A percentile compares a stretch with the other conserved stretches of the same genome.
phyloP scores from a whole-genome alignment of 2,329 filamentous ascomycete species.

The Knufia fluminis region DNA sequence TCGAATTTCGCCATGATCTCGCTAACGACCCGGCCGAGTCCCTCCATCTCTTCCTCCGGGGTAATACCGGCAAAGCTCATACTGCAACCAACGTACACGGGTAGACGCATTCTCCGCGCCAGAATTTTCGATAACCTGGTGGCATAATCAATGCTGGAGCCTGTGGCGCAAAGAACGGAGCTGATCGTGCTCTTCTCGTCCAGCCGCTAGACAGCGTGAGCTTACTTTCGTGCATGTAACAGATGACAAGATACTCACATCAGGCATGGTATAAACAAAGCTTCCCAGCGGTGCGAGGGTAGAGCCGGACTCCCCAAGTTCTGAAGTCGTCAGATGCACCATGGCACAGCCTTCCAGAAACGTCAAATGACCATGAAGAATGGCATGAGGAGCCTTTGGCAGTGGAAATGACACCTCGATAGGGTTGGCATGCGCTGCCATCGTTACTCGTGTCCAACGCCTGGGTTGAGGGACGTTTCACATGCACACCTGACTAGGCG shows the following conservation, averaged over 20 bases:
- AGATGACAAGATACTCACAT: no score
- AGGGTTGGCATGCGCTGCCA: conserved; percentile 26
- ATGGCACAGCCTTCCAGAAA: conserved; percentile 44
- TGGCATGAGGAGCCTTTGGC: conserved; percentile 47
- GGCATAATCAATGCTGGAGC: conserved; percentile 75
- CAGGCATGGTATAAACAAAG: conserved; percentile 87
- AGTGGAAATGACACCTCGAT: conserved; percentile 50
- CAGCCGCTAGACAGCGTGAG: conserved; percentile 27
- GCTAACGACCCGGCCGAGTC: conserved; percentile 64
- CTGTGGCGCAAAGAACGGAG: conserved; percentile 68
- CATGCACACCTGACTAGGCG: no score
- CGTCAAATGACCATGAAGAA: conserved; percentile 51
- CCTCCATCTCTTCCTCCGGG: conserved; percentile 90
- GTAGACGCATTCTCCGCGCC: conserved; percentile 60
- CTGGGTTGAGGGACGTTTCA: not conserved
- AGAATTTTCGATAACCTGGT: conserved; percentile 75
- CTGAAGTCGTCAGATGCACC: conserved; percentile 49
- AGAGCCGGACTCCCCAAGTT: conserved; percentile 33
- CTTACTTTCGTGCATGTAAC: no score
- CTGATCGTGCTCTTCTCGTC: conserved; percentile 44
- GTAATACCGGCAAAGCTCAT: conserved; percentile 71
- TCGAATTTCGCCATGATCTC: conserved; percentile 39
- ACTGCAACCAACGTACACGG: conserved; percentile 86
- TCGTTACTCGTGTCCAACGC: not conserved
- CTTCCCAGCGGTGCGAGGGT: conserved; percentile 59